Evolutionary conservation across 1,284 basidiomycete species (phyloP).

Genomic region (Cerioporus squamosus): DNA sequence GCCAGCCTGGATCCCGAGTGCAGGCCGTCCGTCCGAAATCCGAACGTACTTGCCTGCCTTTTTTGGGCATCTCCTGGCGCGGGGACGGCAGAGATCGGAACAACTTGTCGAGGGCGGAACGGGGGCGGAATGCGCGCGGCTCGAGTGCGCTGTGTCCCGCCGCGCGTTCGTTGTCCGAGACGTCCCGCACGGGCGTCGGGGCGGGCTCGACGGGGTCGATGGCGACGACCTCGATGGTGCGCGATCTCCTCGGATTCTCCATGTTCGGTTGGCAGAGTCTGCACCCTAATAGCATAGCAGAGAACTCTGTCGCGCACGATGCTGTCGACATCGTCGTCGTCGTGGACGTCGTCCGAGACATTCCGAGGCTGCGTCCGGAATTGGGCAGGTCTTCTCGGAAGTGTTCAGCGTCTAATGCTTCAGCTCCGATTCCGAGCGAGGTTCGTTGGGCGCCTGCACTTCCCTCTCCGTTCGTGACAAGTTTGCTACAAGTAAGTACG

Average conservation of each 20-base stretch:
- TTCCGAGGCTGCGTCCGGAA: not conserved
- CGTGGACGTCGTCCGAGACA: conserved; percentile 9
- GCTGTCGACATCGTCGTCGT: not conserved
- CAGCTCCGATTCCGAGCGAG: too few relatives aligned
- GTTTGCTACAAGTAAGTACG: too few relatives aligned
- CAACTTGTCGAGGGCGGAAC: conserved; percentile 5
- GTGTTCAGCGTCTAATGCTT: not conserved
- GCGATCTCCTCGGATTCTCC: too few relatives aligned
- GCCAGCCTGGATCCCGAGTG: not conserved
- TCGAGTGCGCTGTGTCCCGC: not conserved
- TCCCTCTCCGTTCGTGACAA: too few relatives aligned
- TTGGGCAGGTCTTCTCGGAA: not conserved
- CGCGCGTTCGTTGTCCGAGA: conserved; percentile 10
- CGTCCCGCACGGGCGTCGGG: conserved; percentile 7
- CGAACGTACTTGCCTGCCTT: conserved; percentile 8
- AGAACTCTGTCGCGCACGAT: not conserved
- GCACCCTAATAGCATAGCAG: too few relatives aligned
- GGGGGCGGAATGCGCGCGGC: conserved; percentile 8
- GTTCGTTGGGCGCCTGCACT: too few relatives aligned
- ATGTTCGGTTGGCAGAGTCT: too few relatives aligned
- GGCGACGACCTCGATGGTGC: too few relatives aligned
- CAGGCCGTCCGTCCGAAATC: conserved; percentile 12
- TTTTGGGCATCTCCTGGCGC: conserved; percentile 1
- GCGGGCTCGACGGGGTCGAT: not conserved
- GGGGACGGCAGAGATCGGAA: conserved; percentile 15